Evolutionary conservation across 2,329 filamentous ascomycete genomes (phyloP), one percentile per base, ranked within the genome.

Genomic region (Colletotrichum cereale): DNA sequence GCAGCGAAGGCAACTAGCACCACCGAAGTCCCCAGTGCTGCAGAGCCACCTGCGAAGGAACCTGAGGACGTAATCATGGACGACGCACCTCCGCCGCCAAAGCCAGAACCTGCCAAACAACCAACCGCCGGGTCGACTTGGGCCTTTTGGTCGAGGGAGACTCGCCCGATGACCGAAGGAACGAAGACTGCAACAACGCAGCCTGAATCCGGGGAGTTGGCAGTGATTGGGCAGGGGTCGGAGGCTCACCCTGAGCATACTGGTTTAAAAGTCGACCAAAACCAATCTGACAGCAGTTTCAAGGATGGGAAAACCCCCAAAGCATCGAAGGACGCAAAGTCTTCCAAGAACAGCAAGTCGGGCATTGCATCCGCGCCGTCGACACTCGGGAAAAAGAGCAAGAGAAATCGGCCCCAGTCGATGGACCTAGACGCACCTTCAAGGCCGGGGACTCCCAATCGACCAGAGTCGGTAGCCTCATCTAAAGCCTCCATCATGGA

Each of bases 121-220:
- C 85, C 85, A 6, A 83, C 86, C 21, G 83, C 85, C 24, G 88
- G 88, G 16, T 92, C 92, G 0, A 93, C 91, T 0, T 96, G 93
- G 93, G 93, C 91, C 0, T 95, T 96, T 75, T 96, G 93, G 93
- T 94, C 91, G 18, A 88, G 86, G 56, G 90, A 91, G 74, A 80
- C 84, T 2, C 75, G 80, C 0, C 78, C 82, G 10, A 83, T 81
- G 50, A 75, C 79, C 12, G 76, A 76, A 4, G 78, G 76, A 0
- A 82, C 82, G 60, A 67, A 67, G 21, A 50, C 10, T 38, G 66
- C 77, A 14, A 42, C 77, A 2, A 6, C 48, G 4, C 67, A 73
- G 2, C 82, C 77, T 44, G 88, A 85, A 76, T 77, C 79, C 74
- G 89, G 84, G 31, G 84, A 87, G 76, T 81, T 91, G 56, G 90